Conservation (phyloP, 345 rosid genomes). For the Eucalyptus marginata region DNA sequence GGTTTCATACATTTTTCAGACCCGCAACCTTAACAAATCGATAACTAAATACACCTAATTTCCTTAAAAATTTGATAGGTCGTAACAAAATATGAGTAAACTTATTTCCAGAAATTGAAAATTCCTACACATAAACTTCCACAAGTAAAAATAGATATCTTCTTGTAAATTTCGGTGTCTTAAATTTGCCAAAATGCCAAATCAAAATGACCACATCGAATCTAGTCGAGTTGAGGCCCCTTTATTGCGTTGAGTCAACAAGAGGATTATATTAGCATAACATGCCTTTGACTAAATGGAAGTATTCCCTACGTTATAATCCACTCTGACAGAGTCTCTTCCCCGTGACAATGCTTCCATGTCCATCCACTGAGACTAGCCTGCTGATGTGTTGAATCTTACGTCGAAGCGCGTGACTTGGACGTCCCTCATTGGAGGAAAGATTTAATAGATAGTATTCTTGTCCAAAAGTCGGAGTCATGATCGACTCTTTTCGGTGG, state of each 20-base stretch:
- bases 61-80: background rate
- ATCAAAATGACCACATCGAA: background rate
- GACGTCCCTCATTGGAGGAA: background rate
- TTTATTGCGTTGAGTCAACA: background rate
- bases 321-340: background rate
- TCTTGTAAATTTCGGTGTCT: background rate
- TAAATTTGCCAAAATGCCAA: background rate
- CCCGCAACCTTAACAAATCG: background rate
- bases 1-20: background rate
- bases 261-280: background rate
- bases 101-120: background rate
- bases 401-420: background rate
- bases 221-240: background rate
- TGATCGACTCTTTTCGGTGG: too few species aligned
- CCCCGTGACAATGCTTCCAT: background rate
- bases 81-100: background rate
- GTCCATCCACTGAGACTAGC: background rate
- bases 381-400: background rate
- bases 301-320: background rate
- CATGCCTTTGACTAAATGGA: background rate
- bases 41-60: background rate
- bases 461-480: background rate
- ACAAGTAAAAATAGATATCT: background rate
- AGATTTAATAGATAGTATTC: background rate
- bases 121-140: background rate